A percentile compares a stretch with the other conserved stretches of the same genome.
Conservation (phyloP, 805 yeast genomes). For the Starmerella floris region DNA sequence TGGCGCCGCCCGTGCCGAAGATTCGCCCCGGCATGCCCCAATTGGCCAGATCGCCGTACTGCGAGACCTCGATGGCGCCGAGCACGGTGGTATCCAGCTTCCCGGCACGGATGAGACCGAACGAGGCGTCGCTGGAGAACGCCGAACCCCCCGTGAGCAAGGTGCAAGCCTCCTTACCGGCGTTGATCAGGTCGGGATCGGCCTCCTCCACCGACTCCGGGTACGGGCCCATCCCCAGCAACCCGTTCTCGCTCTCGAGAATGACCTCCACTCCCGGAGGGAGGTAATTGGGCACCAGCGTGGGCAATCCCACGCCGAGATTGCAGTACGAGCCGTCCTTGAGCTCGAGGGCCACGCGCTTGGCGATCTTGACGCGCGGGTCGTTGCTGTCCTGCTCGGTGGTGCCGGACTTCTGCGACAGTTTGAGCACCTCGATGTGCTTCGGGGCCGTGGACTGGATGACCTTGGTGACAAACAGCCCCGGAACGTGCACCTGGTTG, state of each 20-base stretch:
- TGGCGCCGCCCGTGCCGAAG: constrained; percentile 44
- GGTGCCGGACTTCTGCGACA: not conserved
- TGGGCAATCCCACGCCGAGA: constrained; percentile 41
- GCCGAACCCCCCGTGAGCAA: constrained; percentile 35
- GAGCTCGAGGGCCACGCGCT: constrained; percentile 37
- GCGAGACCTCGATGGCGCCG: constrained; percentile 40
- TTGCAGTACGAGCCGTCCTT: constrained; percentile 34
- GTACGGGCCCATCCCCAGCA: constrained; percentile 39
- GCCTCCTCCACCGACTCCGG: constrained; percentile 31
- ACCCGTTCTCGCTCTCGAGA: constrained; percentile 39
- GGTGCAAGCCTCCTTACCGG: constrained; percentile 41
- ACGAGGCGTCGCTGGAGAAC: constrained; percentile 40
- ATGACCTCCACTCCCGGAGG: constrained; percentile 30
- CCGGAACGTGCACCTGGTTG: constrained; percentile 37
- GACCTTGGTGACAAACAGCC: constrained; percentile 33
- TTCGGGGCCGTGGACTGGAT: constrained; percentile 34
- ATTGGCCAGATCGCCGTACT: constrained; percentile 38
- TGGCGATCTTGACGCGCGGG: constrained; percentile 29
- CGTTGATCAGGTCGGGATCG: constrained; percentile 38
- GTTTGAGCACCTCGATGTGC: constrained; percentile 29
- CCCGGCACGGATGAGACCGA: constrained; percentile 39
- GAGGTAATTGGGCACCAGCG: constrained; percentile 34
- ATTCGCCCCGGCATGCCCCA: constrained; percentile 42
- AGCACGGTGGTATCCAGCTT: constrained; percentile 34
- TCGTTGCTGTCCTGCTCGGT: not conserved